These are phyloP conservation scores for Cicer bijugum DNA, from an alignment of 306 rosid species.

Conservation along the genomic window DNA sequence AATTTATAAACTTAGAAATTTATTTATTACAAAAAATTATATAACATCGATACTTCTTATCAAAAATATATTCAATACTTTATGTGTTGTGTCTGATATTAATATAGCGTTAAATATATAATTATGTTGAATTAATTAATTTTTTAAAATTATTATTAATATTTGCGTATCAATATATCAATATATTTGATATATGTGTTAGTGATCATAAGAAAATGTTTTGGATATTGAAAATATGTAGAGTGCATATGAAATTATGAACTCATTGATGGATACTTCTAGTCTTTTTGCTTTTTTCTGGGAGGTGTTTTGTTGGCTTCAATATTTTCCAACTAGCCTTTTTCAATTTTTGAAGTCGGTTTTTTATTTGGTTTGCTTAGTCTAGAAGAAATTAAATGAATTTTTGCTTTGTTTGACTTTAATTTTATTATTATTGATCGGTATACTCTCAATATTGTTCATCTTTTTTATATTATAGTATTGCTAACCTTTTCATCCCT, in stretches of 20 bases:
- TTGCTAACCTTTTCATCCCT: constrained; percentile 1
- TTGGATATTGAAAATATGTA: constrained; percentile 16
- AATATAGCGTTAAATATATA: no score
- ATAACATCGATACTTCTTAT: no score
- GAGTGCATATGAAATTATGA: constrained; percentile 1
- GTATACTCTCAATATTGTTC: constrained; percentile 14
- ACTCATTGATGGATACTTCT: not conserved
- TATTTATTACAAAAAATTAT: no score
- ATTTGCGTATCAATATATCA: no score
- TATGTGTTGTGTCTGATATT: no score
- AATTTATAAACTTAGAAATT: not conserved
- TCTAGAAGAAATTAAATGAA: constrained; percentile 38
- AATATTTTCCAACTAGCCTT: constrained; percentile 23
- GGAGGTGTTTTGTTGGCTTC: not conserved
- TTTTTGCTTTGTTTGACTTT: constrained; percentile 40
- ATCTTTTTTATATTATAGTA: no score
- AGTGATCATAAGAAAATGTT: not conserved
- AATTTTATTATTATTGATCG: not conserved
- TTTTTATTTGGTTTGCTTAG: constrained; percentile 41
- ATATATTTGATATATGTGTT: no score
- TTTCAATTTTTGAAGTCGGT: constrained; percentile 36
- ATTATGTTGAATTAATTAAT: no score
- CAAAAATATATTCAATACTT: no score
- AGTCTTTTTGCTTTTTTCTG: constrained; percentile 11
- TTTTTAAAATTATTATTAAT: no score